Conservation (phyloP, 2,329 filamentous ascomycete genomes). For the Rhynchosporium agropyri region DNA sequence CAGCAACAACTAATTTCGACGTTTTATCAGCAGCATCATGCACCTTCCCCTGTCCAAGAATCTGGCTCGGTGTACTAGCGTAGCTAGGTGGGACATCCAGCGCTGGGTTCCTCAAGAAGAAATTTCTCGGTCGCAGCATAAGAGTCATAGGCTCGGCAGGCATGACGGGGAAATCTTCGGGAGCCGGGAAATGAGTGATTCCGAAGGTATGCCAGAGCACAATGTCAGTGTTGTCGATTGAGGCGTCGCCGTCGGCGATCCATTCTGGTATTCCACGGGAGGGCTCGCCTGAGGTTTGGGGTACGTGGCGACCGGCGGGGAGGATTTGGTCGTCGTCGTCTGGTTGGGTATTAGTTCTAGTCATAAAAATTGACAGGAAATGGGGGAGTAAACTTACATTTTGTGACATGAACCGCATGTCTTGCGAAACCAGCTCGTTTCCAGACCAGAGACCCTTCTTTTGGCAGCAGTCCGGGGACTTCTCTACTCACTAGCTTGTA, state of each 20-base stretch:
- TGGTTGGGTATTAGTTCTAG: slow-evolving; percentile 32
- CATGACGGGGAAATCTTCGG: slow-evolving; percentile 94
- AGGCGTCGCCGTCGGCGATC: slow-evolving; percentile 63
- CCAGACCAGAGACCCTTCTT: slow-evolving; percentile 74
- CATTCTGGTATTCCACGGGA: slow-evolving; percentile 49
- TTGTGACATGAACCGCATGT: slow-evolving; percentile 62
- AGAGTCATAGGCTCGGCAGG: slow-evolving; percentile 79
- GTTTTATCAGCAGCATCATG: slow-evolving; percentile 53
- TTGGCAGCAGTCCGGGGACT: slow-evolving; percentile 76
- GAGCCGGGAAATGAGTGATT: slow-evolving; percentile 83
- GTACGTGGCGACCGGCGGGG: slow-evolving; percentile 61
- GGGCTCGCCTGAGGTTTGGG: slow-evolving; percentile 55
- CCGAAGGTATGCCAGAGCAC: slow-evolving; percentile 96
- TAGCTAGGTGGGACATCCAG: slow-evolving; percentile 67
- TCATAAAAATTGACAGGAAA: slow-evolving; percentile 48
- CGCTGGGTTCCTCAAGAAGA: slow-evolving; percentile 60
- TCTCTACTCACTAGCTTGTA: slow-evolving; percentile 93
- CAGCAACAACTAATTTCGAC: slow-evolving; percentile 43
- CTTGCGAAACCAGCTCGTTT: slow-evolving; percentile 61
- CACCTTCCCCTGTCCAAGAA: slow-evolving; percentile 51
- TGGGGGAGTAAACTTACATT: slow-evolving; percentile 61
- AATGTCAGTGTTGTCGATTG: slow-evolving; percentile 79
- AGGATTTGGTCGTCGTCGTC: slow-evolving; percentile 61
- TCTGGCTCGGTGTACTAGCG: slow-evolving; percentile 70
- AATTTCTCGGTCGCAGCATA: slow-evolving; percentile 60